Percentiles rank a stretch among this genome's conserved stretches.
These are phyloP conservation scores for Linum trigynum DNA, from an alignment of 345 rosid species.

Conservation along the genomic window DNA sequence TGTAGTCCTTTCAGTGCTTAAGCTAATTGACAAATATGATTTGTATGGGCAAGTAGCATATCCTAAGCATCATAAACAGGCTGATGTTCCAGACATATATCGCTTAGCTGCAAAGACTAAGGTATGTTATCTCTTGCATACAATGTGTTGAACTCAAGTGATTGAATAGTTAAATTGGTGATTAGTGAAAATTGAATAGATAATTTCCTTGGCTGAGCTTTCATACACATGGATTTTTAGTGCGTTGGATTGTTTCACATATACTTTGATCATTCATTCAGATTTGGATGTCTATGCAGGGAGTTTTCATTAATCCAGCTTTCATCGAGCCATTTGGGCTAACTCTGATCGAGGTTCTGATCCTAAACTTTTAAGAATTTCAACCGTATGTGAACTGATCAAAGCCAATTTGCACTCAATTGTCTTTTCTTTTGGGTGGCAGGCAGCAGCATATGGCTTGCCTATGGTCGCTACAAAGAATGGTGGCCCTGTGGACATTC, in stretches of 20 bases:
- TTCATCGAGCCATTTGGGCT: slow-evolving; percentile 98
- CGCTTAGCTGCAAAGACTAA: slow-evolving; percentile 96
- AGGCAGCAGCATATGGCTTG: slow-evolving; percentile 99
- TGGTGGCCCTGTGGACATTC: slow-evolving; percentile 97
- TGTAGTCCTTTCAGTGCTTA: slow-evolving; percentile 85
- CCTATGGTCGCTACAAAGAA: slow-evolving; percentile 94
- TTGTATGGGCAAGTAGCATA: slow-evolving; percentile 98
- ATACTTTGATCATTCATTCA: slow-evolving; percentile 8
- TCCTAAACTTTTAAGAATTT: slow-evolving; percentile 2
- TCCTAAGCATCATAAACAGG: slow-evolving; percentile 98
- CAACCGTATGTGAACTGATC: neutral
- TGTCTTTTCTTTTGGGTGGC: slow-evolving; percentile 11
- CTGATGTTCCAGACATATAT: slow-evolving; percentile 92
- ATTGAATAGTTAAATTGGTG: too few relatives aligned
- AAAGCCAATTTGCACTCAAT: neutral
- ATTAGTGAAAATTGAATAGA: neutral
- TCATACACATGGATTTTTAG: neutral
- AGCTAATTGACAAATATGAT: slow-evolving; percentile 96
- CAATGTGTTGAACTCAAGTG: neutral
- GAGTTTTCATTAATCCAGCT: slow-evolving; percentile 98
- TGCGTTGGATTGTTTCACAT: neutral
- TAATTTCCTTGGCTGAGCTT: neutral
- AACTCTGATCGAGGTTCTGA: slow-evolving; percentile 82
- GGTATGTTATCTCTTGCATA: slow-evolving; percentile 34
- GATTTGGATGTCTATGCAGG: slow-evolving; percentile 42